Evolutionary conservation across 176 grass and related monocot genomes (phyloP).

Genomic region (Carex pumila): DNA sequence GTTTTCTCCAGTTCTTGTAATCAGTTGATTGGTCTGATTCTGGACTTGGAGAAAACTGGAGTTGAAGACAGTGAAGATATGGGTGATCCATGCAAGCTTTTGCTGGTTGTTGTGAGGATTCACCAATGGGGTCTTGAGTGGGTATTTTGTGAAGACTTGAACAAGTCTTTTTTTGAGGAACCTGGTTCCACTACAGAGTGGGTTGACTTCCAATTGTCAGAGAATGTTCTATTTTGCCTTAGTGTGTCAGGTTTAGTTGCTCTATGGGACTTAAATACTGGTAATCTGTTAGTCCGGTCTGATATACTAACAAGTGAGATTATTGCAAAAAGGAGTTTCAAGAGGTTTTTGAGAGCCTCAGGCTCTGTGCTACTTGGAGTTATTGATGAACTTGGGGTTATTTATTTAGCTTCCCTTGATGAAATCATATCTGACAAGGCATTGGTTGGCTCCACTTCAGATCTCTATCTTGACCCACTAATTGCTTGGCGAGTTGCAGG

Average conservation of each 20-base stretch:
- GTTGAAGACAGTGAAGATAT: background rate
- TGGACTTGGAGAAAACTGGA: constrained; percentile 23
- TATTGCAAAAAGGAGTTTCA: constrained; percentile 36
- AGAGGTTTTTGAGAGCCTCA: constrained; percentile 59
- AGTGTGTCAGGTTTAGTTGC: constrained; percentile 45
- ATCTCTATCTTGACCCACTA: constrained; percentile 41
- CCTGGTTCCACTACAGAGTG: constrained; percentile 36
- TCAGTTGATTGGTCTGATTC: constrained; percentile 57
- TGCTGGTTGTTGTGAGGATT: constrained; percentile 63
- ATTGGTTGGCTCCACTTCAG: constrained; percentile 18
- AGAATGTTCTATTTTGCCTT: constrained; percentile 72
- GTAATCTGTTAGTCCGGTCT: constrained; percentile 30
- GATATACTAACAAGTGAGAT: constrained; percentile 23
- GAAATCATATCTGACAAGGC: constrained; percentile 56
- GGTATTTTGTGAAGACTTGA: constrained; percentile 63
- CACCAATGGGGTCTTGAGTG: constrained; percentile 71
- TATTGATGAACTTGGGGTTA: constrained; percentile 62
- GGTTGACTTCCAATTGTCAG: constrained; percentile 86
- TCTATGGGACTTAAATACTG: constrained; percentile 62
- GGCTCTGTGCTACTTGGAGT: constrained; percentile 54
- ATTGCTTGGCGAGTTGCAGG: constrained; percentile 73
- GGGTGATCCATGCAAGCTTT: constrained; percentile 21
- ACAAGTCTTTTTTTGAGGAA: constrained; percentile 37
- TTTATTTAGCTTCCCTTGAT: constrained; percentile 60
- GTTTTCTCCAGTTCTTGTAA: constrained; percentile 72